phyloP scores from a whole-genome alignment of 2,329 filamentous ascomycete genomes.

The Cladophialophora yegresii region DNA sequence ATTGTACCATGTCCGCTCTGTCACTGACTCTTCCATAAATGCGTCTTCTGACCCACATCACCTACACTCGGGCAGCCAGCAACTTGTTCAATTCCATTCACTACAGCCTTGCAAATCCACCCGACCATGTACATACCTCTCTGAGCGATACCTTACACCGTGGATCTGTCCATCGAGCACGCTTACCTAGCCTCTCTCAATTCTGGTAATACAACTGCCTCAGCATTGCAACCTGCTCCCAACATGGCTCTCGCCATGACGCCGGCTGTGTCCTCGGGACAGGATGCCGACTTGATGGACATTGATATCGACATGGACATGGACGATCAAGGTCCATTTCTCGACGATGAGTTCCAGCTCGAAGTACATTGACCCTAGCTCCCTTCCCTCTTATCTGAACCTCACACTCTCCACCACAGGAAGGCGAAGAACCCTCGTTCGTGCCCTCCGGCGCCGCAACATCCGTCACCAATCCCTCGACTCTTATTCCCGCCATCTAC shows the following conservation, averaged over 20 bases:
- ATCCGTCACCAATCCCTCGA: conserved; percentile 21
- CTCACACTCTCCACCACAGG: conserved; percentile 31
- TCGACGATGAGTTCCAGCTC: conserved; percentile 35
- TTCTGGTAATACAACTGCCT: neutral
- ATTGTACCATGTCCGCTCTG: neutral
- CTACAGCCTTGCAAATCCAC: conserved; percentile 4
- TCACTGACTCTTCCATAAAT: neutral
- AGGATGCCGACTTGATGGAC: conserved; percentile 36
- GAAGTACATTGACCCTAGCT: conserved; percentile 32
- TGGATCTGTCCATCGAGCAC: neutral
- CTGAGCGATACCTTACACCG: neutral
- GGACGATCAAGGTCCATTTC: conserved; percentile 31
- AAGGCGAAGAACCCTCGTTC: conserved; percentile 38
- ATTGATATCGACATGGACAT: conserved; percentile 38
- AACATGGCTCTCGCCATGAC: conserved; percentile 35
- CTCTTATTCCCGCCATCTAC: conserved; percentile 36
- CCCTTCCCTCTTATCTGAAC: neutral
- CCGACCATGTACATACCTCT: neutral
- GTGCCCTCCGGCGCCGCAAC: conserved; percentile 25
- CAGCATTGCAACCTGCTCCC: neutral
- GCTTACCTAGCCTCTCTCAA: neutral
- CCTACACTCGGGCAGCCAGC: neutral
- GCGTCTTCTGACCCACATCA: neutral
- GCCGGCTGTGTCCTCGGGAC: conserved; percentile 22
- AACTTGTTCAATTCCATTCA: neutral